Percentiles rank a stretch among this genome's conserved stretches.
Evolutionary conservation across 768 basidiomycete genomes (phyloP).

Genomic region (Tricholoma sp.): DNA sequence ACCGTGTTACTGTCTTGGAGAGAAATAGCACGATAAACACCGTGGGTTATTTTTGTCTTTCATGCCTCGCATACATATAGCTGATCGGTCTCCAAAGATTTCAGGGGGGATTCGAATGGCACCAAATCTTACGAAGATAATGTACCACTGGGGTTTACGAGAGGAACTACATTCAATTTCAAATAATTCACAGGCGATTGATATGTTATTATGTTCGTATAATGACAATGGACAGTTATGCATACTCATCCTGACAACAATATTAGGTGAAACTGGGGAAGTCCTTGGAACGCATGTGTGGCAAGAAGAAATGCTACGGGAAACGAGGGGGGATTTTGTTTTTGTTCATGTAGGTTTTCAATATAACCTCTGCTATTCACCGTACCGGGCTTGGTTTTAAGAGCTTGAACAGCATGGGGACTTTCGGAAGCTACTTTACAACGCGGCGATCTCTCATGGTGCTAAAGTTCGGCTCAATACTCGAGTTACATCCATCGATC

Average conservation of each 20-base stretch:
- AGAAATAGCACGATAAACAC: conserved; percentile 13
- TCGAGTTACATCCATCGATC: conserved; percentile 25
- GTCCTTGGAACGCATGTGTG: conserved; percentile 43
- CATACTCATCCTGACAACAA: background rate
- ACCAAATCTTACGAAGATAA: conserved; percentile 53
- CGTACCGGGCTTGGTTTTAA: background rate
- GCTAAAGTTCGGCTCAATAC: conserved; percentile 34
- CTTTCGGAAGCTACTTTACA: conserved; percentile 43
- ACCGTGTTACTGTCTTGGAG: conserved; percentile 51
- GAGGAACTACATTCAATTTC: conserved; percentile 14
- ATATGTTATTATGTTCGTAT: conserved; percentile 11
- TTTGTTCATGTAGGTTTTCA: conserved; percentile 33
- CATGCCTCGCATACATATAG: background rate
- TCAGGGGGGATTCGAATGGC: conserved; percentile 29
- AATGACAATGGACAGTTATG: background rate
- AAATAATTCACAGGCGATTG: conserved; percentile 18
- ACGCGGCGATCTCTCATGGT: conserved; percentile 39
- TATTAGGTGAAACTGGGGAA: conserved; percentile 47
- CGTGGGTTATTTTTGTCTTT: conserved; percentile 5
- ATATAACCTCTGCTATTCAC: background rate
- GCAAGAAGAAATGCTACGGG: conserved; percentile 47
- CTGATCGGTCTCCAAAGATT: conserved; percentile 7
- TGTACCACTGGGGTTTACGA: conserved; percentile 50
- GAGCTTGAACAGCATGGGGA: conserved; percentile 38
- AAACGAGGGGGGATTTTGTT: conserved; percentile 35